phyloP scores from a whole-genome alignment of 192 early-diverging fungal genomes.

The Gaertneriomyces sp. region DNA sequence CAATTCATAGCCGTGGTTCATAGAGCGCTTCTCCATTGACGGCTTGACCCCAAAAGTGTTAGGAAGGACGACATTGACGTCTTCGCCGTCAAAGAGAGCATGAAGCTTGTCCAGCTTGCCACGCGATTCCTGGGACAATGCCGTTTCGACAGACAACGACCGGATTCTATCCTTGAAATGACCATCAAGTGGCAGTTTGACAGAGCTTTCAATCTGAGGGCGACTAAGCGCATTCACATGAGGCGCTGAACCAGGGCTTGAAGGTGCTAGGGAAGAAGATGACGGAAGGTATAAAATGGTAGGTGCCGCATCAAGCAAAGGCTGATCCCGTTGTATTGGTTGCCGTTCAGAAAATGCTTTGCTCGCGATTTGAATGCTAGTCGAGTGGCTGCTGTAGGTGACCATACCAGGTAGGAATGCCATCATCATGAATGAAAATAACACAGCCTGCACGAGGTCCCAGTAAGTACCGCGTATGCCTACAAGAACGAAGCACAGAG shows the following conservation, averaged over 20 bases:
- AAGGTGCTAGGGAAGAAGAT: conserved; percentile 28
- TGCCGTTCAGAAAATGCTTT: conserved; percentile 15
- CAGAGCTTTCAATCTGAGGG: conserved; percentile 10
- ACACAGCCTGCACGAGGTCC: conserved; percentile 54
- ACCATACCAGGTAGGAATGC: conserved; percentile 57
- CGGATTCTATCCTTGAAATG: conserved; percentile 9
- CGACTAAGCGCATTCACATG: conserved; percentile 24
- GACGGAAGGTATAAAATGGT: conserved; percentile 27
- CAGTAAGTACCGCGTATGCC: conserved; percentile 1
- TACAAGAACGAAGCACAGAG: conserved; percentile 15
- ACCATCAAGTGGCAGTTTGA: conserved; percentile 23
- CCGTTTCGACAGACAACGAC: conserved; percentile 12
- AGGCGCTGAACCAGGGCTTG: conserved; percentile 30
- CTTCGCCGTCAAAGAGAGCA: conserved; percentile 8
- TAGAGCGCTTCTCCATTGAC: too few species aligned
- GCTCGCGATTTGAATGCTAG: conserved; percentile 20
- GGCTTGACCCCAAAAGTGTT: too few species aligned
- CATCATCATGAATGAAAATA: conserved; percentile 82
- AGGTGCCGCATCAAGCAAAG: conserved; percentile 17
- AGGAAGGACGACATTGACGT: background rate
- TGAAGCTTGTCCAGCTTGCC: conserved; percentile 14
- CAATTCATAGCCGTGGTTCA: too few species aligned
- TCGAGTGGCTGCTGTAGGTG: conserved; percentile 23
- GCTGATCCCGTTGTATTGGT: background rate
- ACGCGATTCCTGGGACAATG: background rate